phyloP scores from a whole-genome alignment of 2,329 filamentous ascomycete species.

The Aquanectria penicillioides region DNA sequence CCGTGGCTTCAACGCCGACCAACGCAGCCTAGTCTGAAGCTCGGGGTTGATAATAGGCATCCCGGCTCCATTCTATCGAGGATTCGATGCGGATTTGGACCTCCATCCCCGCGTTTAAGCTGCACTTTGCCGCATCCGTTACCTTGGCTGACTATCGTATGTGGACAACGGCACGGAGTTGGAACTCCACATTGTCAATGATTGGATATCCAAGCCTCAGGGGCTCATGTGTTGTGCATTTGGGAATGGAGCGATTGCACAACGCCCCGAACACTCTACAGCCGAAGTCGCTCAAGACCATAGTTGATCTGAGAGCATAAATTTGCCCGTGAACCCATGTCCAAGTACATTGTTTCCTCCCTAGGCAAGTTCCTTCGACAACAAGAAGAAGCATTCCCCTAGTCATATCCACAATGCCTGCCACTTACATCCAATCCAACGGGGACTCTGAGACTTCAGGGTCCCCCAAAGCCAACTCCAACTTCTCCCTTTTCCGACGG shows the following conservation, averaged over 20 bases:
- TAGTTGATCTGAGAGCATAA: background rate
- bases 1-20: background rate
- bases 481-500: background rate
- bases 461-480: background rate
- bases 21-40: too few relatives aligned
- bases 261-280: background rate
- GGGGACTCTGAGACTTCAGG: background rate
- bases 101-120: background rate
- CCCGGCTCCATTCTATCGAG: background rate
- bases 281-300: background rate
- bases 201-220: background rate
- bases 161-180: too few relatives aligned
- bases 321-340: too few relatives aligned
- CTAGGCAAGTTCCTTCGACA: too few relatives aligned
- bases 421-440: background rate
- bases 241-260: background rate
- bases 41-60: too few relatives aligned
- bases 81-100: background rate
- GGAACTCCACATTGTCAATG: conserved; percentile 3
- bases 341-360: too few relatives aligned
- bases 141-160: background rate
- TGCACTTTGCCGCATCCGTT: background rate
- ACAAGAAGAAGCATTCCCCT: background rate
- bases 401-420: background rate
- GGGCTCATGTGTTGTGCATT: background rate